phyloP scores from a whole-genome alignment of 2,329 filamentous ascomycete species.

The Sarocladium brachiariae region DNA sequence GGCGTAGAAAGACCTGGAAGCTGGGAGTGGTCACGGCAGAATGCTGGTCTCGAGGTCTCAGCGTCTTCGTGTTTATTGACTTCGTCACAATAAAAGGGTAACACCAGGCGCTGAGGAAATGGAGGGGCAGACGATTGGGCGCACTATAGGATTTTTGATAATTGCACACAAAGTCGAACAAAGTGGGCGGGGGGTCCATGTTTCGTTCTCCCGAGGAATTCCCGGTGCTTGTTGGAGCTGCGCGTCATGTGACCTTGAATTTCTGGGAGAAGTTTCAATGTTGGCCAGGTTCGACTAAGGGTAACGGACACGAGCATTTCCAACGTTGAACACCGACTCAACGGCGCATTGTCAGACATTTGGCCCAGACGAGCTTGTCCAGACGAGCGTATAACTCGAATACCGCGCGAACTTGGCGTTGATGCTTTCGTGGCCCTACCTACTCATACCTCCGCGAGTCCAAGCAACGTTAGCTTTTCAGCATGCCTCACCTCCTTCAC shows the following conservation, averaged over 20 bases:
- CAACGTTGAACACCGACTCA: no score
- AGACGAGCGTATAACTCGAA: no score
- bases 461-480: background rate
- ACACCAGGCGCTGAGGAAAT: slow-evolving; percentile 16
- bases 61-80: background rate
- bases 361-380: no score
- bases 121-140: slow-evolving; percentile 35
- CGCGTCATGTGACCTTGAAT: slow-evolving; percentile 32
- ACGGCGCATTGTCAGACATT: no score
- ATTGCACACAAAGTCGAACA: slow-evolving; percentile 21
- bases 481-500: slow-evolving; percentile 11
- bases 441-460: background rate
- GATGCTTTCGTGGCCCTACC: no score
- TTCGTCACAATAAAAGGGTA: slow-evolving; percentile 3
- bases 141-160: slow-evolving; percentile 27
- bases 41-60: background rate
- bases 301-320: background rate
- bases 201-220: background rate
- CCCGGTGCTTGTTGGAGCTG: background rate
- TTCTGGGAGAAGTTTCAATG: slow-evolving; percentile 15
- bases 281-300: background rate
- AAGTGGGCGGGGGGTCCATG: slow-evolving; percentile 8
- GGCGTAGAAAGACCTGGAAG: background rate
- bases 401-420: no score
- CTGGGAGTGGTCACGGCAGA: slow-evolving; percentile 8